Percentiles rank a stretch among this genome's conserved stretches.
phyloP scores from a whole-genome alignment of 768 basidiomycete genomes.

The Leucosporidium creatinivorum region DNA sequence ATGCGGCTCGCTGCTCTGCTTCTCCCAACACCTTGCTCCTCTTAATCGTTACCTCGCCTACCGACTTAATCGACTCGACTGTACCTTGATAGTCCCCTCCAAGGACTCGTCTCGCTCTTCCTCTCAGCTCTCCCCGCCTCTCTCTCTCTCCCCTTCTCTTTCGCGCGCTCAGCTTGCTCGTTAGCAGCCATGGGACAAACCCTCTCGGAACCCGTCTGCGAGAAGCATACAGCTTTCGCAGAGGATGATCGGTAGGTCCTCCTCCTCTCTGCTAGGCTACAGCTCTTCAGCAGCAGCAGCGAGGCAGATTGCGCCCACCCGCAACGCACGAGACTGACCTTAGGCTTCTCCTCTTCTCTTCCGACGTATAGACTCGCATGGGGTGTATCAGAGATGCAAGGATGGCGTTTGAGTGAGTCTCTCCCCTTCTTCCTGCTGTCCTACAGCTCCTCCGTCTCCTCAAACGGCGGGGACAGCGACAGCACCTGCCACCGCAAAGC shows the following conservation, averaged over 20 bases:
- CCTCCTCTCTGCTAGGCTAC: not conserved
- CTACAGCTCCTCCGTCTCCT: not conserved
- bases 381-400: conserved; percentile 93
- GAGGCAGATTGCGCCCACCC: not conserved
- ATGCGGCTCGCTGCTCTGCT: too few relatives aligned
- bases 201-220: conserved; percentile 71
- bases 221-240: conserved; percentile 70
- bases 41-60: too few relatives aligned
- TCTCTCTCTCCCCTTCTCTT: too few relatives aligned
- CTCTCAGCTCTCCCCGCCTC: too few relatives aligned
- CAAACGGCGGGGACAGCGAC: not conserved
- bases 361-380: conserved; percentile 49
- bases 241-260: conserved; percentile 59
- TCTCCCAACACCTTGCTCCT: too few relatives aligned
- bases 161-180: too few relatives aligned
- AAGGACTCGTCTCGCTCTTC: too few relatives aligned
- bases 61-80: too few relatives aligned
- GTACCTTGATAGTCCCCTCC: too few relatives aligned
- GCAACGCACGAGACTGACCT: not conserved
- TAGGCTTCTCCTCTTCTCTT: too few relatives aligned
- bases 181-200: conserved; percentile 65
- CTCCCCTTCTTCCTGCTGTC: not conserved
- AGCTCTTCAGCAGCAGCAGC: too few relatives aligned
- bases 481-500: not conserved
- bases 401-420: conserved; percentile 92